Evolutionary conservation across 441 rosid species (phyloP).

Genomic region (Aquilaria agallochum): DNA sequence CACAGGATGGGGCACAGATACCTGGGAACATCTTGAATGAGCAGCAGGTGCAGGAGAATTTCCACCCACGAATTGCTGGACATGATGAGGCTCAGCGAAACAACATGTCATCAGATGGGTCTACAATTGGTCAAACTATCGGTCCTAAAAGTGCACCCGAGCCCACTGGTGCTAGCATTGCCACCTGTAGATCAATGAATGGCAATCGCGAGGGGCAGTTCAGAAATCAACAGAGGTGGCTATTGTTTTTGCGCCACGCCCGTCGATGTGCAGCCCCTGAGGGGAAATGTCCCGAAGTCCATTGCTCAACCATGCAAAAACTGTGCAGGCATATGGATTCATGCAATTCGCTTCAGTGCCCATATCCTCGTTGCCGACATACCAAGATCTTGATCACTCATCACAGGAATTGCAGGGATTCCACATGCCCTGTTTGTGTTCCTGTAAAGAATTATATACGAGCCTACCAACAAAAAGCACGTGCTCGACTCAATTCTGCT

Average conservation of each 20-base stretch:
- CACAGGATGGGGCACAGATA: slow-evolving; percentile 50
- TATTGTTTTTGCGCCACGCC: slow-evolving; percentile 90
- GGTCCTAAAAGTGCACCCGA: slow-evolving; percentile 47
- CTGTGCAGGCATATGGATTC: slow-evolving; percentile 82
- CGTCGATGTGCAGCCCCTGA: slow-evolving; percentile 86
- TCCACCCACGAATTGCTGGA: slow-evolving; percentile 68
- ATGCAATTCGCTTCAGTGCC: slow-evolving; percentile 61
- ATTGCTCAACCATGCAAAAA: slow-evolving; percentile 69
- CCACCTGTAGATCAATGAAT: slow-evolving; percentile 51
- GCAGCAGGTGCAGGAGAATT: slow-evolving; percentile 79
- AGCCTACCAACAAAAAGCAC: slow-evolving; percentile 48
- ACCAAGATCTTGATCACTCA: slow-evolving; percentile 76
- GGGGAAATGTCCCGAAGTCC: slow-evolving; percentile 74
- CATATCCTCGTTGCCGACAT: slow-evolving; percentile 80
- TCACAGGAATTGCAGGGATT: slow-evolving; percentile 64
- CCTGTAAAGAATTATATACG: slow-evolving; percentile 71
- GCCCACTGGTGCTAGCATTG: slow-evolving; percentile 37
- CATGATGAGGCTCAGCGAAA: slow-evolving; percentile 83
- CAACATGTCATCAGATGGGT: slow-evolving; percentile 63
- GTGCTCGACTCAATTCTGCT: slow-evolving; percentile 39
- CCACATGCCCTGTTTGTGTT: slow-evolving; percentile 91
- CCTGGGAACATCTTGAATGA: slow-evolving; percentile 47
- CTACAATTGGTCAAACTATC: slow-evolving; percentile 41
- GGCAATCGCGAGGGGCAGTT: slow-evolving; percentile 69
- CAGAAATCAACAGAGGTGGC: slow-evolving; percentile 86